Percentiles rank a stretch among this genome's conserved stretches.
Evolutionary conservation across 805 yeast genomes (phyloP).

Genomic region (Grigorovia yakushimaensis): DNA sequence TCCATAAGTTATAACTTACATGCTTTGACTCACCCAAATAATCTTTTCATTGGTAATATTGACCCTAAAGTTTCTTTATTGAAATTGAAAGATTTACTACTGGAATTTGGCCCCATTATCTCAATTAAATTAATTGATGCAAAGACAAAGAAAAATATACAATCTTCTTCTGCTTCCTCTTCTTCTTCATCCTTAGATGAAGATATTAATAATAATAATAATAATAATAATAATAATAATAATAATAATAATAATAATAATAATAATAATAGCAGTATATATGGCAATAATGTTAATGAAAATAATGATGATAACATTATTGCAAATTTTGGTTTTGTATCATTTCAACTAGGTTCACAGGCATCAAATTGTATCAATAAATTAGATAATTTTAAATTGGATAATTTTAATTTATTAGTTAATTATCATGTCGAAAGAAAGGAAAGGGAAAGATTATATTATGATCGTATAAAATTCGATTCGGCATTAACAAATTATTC

Average conservation of each 20-base stretch:
- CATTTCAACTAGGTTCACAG: slow-evolving; percentile 45
- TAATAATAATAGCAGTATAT: not conserved
- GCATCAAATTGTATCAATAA: slow-evolving; percentile 54
- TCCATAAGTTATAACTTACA: slow-evolving; percentile 22
- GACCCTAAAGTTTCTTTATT: slow-evolving; percentile 31
- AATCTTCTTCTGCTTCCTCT: no score
- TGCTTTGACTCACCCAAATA: slow-evolving; percentile 45
- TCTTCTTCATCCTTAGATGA: no score
- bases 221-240: not conserved
- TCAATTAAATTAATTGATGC: slow-evolving; percentile 41
- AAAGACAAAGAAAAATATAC: slow-evolving; percentile 4
- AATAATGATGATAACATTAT: slow-evolving; percentile 21
- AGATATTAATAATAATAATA: slow-evolving; percentile 29
- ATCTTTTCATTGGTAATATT: slow-evolving; percentile 44
- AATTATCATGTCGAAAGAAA: slow-evolving; percentile 58
- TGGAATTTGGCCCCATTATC: slow-evolving; percentile 33
- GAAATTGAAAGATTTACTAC: slow-evolving; percentile 31
- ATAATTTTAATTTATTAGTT: slow-evolving; percentile 34
- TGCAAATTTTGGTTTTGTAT: slow-evolving; percentile 56
- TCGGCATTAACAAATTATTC: not conserved
- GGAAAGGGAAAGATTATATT: slow-evolving; percentile 39
- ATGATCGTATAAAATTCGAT: slow-evolving; percentile 28
- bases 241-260: slow-evolving; percentile 24
- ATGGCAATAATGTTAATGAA: slow-evolving; percentile 7
- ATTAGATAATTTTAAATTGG: slow-evolving; percentile 36